These are phyloP conservation scores for Phytopythium delawarense DNA, from an alignment of 352 stramenopile genomes.

Conservation along the genomic window DNA sequence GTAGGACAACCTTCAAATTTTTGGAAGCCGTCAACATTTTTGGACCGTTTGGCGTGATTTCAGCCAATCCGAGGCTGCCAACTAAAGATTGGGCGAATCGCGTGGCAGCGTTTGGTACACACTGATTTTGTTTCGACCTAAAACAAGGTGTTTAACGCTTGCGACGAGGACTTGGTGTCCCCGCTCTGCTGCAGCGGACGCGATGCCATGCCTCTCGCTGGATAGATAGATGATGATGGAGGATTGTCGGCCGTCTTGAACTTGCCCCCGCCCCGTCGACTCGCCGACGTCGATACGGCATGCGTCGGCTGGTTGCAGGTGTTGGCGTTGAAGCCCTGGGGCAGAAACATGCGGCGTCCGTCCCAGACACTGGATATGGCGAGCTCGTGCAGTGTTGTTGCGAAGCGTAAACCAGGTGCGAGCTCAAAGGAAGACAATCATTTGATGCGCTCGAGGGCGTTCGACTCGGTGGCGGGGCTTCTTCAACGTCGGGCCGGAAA, in stretches of 20 bases:
- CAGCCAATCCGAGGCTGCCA: not conserved
- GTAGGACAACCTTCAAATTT: not conserved
- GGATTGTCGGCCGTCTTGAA: not conserved
- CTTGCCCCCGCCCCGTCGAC: not conserved
- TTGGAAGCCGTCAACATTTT: constrained; percentile 1
- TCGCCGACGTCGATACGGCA: not conserved
- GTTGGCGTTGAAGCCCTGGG: not conserved
- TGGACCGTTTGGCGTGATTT: not conserved
- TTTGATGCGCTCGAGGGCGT: not conserved
- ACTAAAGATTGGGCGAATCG: not conserved
- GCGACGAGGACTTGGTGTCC: no score
- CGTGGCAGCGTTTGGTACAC: not conserved
- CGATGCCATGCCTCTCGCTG: not conserved
- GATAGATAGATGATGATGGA: not conserved
- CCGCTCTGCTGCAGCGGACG: no score
- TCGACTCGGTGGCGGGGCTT: not conserved
- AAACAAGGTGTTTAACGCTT: no score
- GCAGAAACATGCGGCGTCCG: not conserved
- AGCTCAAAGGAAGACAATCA: not conserved
- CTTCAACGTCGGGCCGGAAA: not conserved
- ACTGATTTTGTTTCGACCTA: not conserved
- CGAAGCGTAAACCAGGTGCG: not conserved
- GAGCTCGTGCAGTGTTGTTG: no score
- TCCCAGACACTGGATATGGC: not conserved
- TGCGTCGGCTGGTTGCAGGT: not conserved